Evolutionary conservation across 345 rosid genomes (phyloP).

Genomic region (Aurinia saxatilis): DNA sequence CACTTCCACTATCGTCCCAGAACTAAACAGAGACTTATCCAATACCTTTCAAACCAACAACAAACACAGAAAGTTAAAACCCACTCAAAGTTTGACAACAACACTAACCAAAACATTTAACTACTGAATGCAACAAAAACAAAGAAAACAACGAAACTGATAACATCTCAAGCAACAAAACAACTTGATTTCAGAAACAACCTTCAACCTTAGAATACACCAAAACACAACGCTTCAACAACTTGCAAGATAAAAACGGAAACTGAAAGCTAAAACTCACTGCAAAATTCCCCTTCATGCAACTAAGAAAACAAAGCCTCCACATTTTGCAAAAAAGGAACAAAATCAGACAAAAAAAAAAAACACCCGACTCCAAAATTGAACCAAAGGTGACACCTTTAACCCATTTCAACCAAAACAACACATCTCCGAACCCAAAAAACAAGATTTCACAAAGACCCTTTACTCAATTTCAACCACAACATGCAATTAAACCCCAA

Average conservation of each 20-base stretch:
- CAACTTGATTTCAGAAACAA: no score
- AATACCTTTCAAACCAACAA: slow-evolving; percentile 33
- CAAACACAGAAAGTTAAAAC: not conserved
- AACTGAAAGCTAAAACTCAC: not conserved
- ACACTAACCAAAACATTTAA: not conserved
- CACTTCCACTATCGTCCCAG: slow-evolving; percentile 53
- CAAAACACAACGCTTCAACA: no score
- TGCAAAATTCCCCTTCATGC: slow-evolving; percentile 20
- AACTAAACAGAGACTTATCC: slow-evolving; percentile 42
- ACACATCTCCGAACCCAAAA: not conserved
- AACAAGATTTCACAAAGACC: not conserved
- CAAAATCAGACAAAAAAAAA: no score
- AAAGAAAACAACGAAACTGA: not conserved
- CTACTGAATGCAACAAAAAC: not conserved
- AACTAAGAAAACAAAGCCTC: not conserved
- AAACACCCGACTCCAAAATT: no score
- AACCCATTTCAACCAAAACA: no score
- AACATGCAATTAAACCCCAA: no score
- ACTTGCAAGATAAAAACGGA: no score
- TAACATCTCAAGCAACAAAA: no score
- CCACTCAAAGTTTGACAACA: not conserved
- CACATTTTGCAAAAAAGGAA: not conserved
- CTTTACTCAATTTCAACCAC: no score
- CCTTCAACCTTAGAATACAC: no score
- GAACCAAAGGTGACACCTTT: no score